phyloP scores from a whole-genome alignment of 345 rosid genomes.

The Linum tenue region DNA sequence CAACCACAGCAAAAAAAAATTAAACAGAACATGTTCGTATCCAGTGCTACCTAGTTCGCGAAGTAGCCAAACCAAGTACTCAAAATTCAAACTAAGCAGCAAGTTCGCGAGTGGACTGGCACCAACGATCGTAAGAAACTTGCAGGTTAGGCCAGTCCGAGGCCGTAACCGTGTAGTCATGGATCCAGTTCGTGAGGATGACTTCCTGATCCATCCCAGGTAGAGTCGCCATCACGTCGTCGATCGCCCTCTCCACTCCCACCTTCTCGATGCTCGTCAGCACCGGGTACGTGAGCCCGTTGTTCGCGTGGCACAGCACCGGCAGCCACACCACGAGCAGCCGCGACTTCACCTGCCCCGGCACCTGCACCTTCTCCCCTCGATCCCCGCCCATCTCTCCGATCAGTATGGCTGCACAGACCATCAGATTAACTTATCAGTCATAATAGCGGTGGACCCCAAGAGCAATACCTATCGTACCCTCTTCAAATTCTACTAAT shows the following conservation, averaged over 20 bases:
- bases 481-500: too few relatives aligned
- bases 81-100: constrained; percentile 7
- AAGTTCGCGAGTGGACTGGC: constrained; percentile 46
- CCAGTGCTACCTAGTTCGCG: neutral
- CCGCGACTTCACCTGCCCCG: constrained; percentile 51
- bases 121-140: constrained; percentile 58
- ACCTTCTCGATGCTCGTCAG: constrained; percentile 47
- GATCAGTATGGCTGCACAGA: constrained; percentile 38
- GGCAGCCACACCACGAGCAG: constrained; percentile 55
- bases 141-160: constrained; percentile 80
- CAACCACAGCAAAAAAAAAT: too few relatives aligned
- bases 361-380: constrained; percentile 22
- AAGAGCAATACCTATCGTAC: too few relatives aligned
- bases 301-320: constrained; percentile 49
- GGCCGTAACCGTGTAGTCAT: constrained; percentile 43
- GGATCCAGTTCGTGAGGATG: constrained; percentile 60
- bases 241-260: constrained; percentile 55
- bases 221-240: constrained; percentile 42
- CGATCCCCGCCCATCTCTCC: constrained; percentile 37
- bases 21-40: neutral
- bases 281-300: constrained; percentile 45
- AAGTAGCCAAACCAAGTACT: neutral
- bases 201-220: constrained; percentile 56
- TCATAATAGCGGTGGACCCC: too few relatives aligned
- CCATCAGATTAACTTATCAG: too few relatives aligned